phyloP scores from a whole-genome alignment of 805 yeast genomes.

The Candida chilensis region DNA sequence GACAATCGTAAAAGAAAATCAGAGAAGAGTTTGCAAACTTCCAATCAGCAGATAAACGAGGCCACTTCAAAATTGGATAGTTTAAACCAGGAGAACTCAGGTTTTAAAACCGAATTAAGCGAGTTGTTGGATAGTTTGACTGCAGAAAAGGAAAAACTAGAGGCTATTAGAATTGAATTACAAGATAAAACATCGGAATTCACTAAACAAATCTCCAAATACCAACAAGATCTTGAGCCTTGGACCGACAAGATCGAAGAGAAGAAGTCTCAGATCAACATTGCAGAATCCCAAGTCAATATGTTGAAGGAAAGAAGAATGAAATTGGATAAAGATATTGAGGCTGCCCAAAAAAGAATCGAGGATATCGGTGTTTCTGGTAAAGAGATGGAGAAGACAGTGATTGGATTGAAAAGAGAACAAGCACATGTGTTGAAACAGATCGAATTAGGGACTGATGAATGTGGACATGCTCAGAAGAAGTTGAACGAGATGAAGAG shows the following conservation, averaged over 20 bases:
- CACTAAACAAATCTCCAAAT: conserved; percentile 51
- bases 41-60: conserved; percentile 33
- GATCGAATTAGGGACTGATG: conserved; percentile 47
- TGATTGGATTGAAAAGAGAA: conserved; percentile 37
- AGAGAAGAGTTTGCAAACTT: conserved; percentile 40
- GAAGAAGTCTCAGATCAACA: conserved; percentile 53
- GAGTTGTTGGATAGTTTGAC: conserved; percentile 35
- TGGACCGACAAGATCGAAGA: conserved; percentile 65
- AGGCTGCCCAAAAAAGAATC: conserved; percentile 31
- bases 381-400: conserved; percentile 36
- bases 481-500: conserved; percentile 46
- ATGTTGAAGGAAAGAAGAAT: conserved; percentile 40
- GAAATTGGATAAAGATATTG: conserved; percentile 33
- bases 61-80: conserved; percentile 36
- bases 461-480: conserved; percentile 37
- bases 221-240: conserved; percentile 69
- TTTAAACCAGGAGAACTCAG: conserved; percentile 32
- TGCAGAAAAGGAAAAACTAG: conserved; percentile 47
- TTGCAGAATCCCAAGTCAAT: conserved; percentile 58
- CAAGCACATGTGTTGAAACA: conserved; percentile 41
- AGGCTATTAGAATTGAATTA: conserved; percentile 53
- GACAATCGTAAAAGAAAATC: conserved; percentile 49
- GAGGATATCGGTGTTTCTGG: conserved; percentile 37
- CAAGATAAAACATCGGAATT: conserved; percentile 67
- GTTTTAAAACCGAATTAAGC: conserved; percentile 32